phyloP scores from a whole-genome alignment of 805 yeast genomes.

The Candida mattraensis region DNA sequence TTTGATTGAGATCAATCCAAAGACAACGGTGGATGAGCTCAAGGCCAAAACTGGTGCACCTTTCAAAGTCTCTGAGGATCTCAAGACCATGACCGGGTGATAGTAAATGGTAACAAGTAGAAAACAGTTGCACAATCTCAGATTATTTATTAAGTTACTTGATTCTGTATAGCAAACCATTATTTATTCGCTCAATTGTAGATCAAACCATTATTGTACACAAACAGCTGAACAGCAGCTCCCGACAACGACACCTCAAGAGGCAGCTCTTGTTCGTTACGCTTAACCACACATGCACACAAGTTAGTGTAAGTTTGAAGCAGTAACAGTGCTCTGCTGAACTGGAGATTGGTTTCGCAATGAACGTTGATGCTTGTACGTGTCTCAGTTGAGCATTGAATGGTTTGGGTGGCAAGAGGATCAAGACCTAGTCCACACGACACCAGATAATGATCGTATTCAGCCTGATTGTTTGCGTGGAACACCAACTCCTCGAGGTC shows the following conservation, averaged over 20 bases:
- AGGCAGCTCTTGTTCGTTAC: neutral
- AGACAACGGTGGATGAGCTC: conserved; percentile 24
- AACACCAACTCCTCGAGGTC: conserved; percentile 1
- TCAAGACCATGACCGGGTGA: conserved; percentile 25
- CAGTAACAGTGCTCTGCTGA: conserved; percentile 1
- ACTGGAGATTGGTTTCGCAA: conserved; percentile 3
- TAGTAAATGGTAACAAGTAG: too few species aligned
- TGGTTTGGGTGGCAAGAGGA: neutral
- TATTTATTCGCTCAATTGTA: too few species aligned
- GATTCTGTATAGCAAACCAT: too few species aligned
- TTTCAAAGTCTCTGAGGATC: conserved; percentile 35
- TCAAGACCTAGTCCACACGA: neutral
- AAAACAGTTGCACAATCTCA: too few species aligned
- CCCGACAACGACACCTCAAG: too few species aligned
- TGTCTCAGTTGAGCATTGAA: neutral
- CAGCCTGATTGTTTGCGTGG: conserved; percentile 2
- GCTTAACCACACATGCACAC: neutral
- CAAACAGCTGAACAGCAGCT: too few species aligned
- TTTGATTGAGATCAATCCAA: conserved; percentile 43
- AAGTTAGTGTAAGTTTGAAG: conserved; percentile 3
- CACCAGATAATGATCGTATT: conserved; percentile 1
- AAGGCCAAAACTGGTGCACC: conserved; percentile 39
- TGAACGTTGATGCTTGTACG: neutral
- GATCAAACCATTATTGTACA: too few species aligned
- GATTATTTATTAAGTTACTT: too few species aligned